Evolutionary conservation across 306 rosid species (phyloP).

Genomic region (Casuarina glauca): DNA sequence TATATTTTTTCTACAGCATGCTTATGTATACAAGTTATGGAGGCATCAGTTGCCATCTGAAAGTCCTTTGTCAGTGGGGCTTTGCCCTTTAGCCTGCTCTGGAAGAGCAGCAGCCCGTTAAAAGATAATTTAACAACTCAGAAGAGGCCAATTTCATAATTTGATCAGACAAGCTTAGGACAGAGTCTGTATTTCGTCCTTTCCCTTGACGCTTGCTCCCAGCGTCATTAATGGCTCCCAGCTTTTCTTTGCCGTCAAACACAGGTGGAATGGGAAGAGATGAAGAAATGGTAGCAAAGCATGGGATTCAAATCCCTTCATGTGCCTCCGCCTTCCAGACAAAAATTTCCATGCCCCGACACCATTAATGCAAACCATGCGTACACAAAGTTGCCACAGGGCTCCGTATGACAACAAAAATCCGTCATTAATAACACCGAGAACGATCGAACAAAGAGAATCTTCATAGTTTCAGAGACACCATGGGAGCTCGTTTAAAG

Average conservation of each 20-base stretch:
- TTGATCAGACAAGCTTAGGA: background rate
- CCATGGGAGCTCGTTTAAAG: background rate
- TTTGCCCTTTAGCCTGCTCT: background rate
- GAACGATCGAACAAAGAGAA: background rate
- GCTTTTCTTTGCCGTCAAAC: no score
- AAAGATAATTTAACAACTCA: background rate
- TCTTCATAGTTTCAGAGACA: background rate
- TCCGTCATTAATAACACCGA: no score
- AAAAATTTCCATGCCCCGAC: conserved; percentile 34
- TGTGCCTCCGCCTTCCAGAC: conserved; percentile 19
- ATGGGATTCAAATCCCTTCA: conserved; percentile 25
- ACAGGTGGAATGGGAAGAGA: background rate
- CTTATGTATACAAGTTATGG: no score
- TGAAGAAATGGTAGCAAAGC: conserved; percentile 1
- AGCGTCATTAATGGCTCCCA: background rate
- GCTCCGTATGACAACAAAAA: background rate
- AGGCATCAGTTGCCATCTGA: no score
- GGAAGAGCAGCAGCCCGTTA: background rate
- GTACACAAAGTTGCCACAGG: conserved; percentile 28
- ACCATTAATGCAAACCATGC: conserved; percentile 36
- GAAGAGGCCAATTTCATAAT: background rate
- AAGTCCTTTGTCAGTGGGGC: background rate
- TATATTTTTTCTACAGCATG: no score
- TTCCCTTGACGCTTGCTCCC: background rate
- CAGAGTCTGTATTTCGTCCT: background rate